Evolutionary conservation across 1,284 basidiomycete species (phyloP).

Genomic region (Limonomyces culmigenus): DNA sequence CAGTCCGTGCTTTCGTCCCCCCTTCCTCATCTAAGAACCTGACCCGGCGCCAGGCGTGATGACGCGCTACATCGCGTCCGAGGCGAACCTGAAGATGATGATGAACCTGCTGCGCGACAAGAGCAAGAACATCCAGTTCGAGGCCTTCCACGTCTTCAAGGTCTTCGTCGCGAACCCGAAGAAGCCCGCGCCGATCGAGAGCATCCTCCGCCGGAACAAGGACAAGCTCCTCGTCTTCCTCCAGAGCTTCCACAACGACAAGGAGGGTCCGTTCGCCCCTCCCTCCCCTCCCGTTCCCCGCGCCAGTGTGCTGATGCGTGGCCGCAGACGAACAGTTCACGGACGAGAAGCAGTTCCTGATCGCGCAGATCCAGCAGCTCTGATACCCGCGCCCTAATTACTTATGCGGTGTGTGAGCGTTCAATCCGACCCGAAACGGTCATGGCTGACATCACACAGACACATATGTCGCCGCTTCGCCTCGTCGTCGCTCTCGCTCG

Average conservation of each 20-base stretch:
- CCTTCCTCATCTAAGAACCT: not conserved
- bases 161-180: slow-evolving; percentile 99
- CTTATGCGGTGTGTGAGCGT: too few species aligned
- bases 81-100: slow-evolving; percentile 97
- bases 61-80: slow-evolving; percentile 91
- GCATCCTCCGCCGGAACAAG: slow-evolving; percentile 84
- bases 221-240: slow-evolving; percentile 86
- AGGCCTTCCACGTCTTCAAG: slow-evolving; percentile 99
- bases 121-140: slow-evolving; percentile 98
- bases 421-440: too few species aligned
- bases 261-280: slow-evolving; percentile 51
- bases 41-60: slow-evolving; percentile 41
- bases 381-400: too few species aligned
- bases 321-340: slow-evolving; percentile 82
- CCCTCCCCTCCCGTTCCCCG: not conserved
- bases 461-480: too few species aligned
- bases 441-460: too few species aligned
- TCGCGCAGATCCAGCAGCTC: slow-evolving; percentile 73
- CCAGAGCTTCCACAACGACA: slow-evolving; percentile 93
- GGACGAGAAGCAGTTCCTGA: slow-evolving; percentile 96
- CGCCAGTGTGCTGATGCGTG: slow-evolving; percentile 1
- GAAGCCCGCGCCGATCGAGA: slow-evolving; percentile 91
- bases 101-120: slow-evolving; percentile 97
- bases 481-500: too few species aligned
- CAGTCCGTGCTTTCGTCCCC: slow-evolving; percentile 13